Evolutionary conservation across 78 protist genomes (phyloP), one percentile per base, ranked within the genome.

Genomic region (Dictyostelium citrinum): DNA sequence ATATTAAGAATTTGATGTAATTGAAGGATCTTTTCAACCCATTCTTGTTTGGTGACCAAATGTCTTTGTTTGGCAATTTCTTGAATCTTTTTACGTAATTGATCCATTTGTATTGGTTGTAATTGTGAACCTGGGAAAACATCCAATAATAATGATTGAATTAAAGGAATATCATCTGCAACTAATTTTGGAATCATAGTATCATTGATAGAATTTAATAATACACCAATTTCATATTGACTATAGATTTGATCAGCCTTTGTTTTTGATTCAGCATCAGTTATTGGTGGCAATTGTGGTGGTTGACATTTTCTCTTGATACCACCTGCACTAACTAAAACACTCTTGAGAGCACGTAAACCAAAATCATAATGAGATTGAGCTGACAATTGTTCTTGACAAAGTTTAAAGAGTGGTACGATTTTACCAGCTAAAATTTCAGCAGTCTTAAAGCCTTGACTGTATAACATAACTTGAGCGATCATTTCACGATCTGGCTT

Each of bases 351-450:
- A 6, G 99, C 98, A 33, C 99, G 99, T n/a, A 99, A 84, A 12
- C 99, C 99, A 64, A 98, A 99, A 95, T 99, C 99, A 91, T 99
- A 99, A 95, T 99, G 99, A 1, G 97, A 29, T 81, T 99, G 99
- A 5, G 90, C 39, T 5, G 98, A 95, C 43, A 99, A 96, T 81
- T 98, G 99, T 74, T 97, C 98, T 41, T 78, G 61, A 91, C 99
- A 98, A 33, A 98, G 96, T 29, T 91, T 35, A 97, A 99, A 99
- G 46, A 99, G 93, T 24, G 99, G 98, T 43, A 99, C 99, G 61
- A 98, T 83, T 92, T 98, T 98, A 41, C 93, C 70, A 14, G 99
- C 90, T 31, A 99, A 80, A 41, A 5, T 20, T 70, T 97, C 99
- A 2, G 99, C 99, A 7, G 95, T 33, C 22, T 91, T 86, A 96